A percentile compares a stretch with the other conserved stretches of the same genome.
phyloP scores from a whole-genome alignment of 306 rosid species.

The Glycine soja region DNA sequence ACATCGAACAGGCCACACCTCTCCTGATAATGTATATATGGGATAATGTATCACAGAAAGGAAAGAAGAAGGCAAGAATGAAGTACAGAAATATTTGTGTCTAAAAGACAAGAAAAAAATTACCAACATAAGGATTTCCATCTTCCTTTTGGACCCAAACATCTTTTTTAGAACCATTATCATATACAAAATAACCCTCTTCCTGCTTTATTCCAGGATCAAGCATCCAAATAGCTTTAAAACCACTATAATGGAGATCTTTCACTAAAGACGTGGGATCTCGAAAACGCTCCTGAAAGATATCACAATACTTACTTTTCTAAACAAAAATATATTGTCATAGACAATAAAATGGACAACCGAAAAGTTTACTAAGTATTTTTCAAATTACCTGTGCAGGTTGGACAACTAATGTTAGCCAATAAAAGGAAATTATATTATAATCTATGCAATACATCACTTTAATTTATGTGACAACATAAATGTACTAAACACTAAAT shows the following conservation, averaged over 20 bases:
- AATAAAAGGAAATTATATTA: constrained; percentile 15
- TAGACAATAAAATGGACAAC: constrained; percentile 34
- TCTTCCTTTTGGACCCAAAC: constrained; percentile 82
- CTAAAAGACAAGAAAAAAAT: constrained; percentile 16
- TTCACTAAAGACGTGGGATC: constrained; percentile 74
- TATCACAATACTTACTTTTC: constrained; percentile 34
- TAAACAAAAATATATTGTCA: constrained; percentile 24
- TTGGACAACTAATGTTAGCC: constrained; percentile 30
- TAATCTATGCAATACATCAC: background rate
- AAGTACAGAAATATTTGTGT: constrained; percentile 5
- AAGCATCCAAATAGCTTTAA: constrained; percentile 96
- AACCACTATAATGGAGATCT: constrained; percentile 73
- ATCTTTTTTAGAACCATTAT: constrained; percentile 72
- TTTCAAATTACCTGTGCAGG: constrained; percentile 27
- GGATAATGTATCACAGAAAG: constrained; percentile 15
- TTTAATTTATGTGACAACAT: constrained; percentile 25
- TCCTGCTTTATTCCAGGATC: constrained; percentile 93
- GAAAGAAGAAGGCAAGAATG: background rate
- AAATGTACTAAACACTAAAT: constrained; percentile 17
- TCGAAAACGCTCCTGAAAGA: constrained; percentile 74
- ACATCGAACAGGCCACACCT: constrained; percentile 95
- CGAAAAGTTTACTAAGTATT: constrained; percentile 33
- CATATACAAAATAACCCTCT: constrained; percentile 82
- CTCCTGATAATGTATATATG: constrained; percentile 60
- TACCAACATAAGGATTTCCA: constrained; percentile 77